Evolutionary conservation across 2,329 filamentous ascomycete species (phyloP).

Genomic region (Stagonosporopsis vannaccii): DNA sequence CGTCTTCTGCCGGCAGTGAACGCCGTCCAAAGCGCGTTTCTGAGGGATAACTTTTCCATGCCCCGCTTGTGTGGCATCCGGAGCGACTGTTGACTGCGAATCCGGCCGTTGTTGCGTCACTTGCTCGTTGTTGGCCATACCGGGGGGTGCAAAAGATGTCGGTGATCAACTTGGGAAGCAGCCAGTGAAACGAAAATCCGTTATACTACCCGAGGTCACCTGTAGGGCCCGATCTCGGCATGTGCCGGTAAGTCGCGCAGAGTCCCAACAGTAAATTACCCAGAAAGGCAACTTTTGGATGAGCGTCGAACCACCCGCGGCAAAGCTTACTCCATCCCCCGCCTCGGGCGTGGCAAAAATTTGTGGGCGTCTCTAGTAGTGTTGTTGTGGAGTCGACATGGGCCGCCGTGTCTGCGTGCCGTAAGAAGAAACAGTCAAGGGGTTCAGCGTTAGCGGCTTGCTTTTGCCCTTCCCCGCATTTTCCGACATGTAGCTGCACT

Average conservation of each 20-base stretch:
- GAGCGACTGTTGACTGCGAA: not conserved
- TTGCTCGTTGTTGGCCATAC: not conserved
- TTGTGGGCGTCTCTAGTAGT: not conserved
- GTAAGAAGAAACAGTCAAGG: too few species aligned
- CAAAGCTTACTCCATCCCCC: not conserved
- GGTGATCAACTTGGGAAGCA: not conserved
- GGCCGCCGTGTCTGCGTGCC: too few species aligned
- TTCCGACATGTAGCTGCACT: not conserved
- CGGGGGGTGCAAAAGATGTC: not conserved
- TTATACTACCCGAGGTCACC: not conserved
- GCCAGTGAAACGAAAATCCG: conserved; percentile 9
- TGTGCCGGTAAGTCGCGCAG: not conserved
- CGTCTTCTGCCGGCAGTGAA: conserved; percentile 17
- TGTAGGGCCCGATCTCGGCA: not conserved
- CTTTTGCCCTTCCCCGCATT: not conserved
- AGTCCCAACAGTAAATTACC: not conserved
- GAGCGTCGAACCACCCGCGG: not conserved
- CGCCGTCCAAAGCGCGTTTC: conserved; percentile 18
- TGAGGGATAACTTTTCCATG: conserved; percentile 14
- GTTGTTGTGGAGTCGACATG: not conserved
- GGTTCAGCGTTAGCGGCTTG: not conserved
- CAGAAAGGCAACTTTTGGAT: not conserved
- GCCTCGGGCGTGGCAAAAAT: not conserved
- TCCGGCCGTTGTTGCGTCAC: not conserved
- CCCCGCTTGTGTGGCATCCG: not conserved